Evolutionary conservation across 2,329 filamentous ascomycete species (phyloP).

Genomic region (Cercospora sp.): DNA sequence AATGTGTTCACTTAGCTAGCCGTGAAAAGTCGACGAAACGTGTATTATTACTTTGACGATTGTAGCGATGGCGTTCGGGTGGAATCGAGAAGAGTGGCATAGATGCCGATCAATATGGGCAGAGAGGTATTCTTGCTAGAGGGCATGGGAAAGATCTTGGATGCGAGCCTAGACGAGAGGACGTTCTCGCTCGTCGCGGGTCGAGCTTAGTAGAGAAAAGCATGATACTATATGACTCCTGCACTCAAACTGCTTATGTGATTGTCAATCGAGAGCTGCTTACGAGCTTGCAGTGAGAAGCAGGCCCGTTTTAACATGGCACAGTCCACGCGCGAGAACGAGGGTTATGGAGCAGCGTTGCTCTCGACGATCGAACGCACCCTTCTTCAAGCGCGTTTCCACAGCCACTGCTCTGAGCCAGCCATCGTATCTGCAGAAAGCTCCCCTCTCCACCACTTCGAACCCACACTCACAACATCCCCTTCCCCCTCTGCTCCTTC

Average conservation of each 20-base stretch:
- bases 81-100: background rate
- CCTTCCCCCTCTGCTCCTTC: constrained; percentile 81
- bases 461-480: constrained; percentile 68
- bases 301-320: no score
- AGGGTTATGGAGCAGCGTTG: no score
- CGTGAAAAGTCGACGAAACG: background rate
- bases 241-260: background rate
- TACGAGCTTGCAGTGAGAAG: background rate
- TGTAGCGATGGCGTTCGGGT: constrained; percentile 1
- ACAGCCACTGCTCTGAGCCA: background rate
- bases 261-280: background rate
- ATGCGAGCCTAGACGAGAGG: background rate
- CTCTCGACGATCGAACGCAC: no score
- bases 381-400: background rate
- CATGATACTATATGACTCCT: background rate
- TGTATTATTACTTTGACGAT: background rate
- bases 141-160: background rate
- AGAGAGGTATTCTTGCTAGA: background rate
- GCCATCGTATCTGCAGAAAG: background rate
- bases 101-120: background rate
- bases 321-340: no score
- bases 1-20: constrained; percentile 42
- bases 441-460: background rate
- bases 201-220: background rate
- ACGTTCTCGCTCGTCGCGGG: background rate